phyloP scores from a whole-genome alignment of 2,329 filamentous ascomycete genomes.

The Colletotrichum chlorophyti region DNA sequence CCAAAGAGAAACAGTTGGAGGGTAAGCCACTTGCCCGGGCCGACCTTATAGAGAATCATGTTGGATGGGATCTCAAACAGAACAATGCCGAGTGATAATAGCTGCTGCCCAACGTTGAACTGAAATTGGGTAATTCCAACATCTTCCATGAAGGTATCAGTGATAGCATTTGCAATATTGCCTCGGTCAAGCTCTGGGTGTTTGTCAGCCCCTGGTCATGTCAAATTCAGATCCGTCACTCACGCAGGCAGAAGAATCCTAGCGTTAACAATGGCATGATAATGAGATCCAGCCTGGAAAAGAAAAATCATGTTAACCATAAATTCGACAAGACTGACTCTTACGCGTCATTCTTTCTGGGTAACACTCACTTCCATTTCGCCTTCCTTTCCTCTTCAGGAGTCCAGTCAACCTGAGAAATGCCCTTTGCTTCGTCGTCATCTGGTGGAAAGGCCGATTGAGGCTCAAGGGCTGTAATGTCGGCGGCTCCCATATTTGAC shows the following conservation, averaged over 20 bases:
- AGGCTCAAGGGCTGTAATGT: neutral
- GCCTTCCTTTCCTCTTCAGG: constrained; percentile 43
- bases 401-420: constrained; percentile 40
- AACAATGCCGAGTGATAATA: constrained; percentile 56
- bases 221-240: constrained; percentile 26
- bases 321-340: too few relatives aligned
- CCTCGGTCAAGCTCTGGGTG: constrained; percentile 44
- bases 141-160: constrained; percentile 54
- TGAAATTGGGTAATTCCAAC: constrained; percentile 56
- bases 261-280: constrained; percentile 50
- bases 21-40: constrained; percentile 60
- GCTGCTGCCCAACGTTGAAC: constrained; percentile 58
- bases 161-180: constrained; percentile 44
- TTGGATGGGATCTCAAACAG: constrained; percentile 54
- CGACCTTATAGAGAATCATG: constrained; percentile 52
- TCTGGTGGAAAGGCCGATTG: neutral
- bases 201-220: too few relatives aligned
- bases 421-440: neutral
- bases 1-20: constrained; percentile 61
- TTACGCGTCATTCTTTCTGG: neutral
- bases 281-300: constrained; percentile 43
- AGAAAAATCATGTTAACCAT: neutral
- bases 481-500: neutral
- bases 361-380: constrained; percentile 44
- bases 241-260: constrained; percentile 51